These are phyloP conservation scores for Setaria viridis DNA, from an alignment of 202 grass and related monocot species.

Conservation along the genomic window DNA sequence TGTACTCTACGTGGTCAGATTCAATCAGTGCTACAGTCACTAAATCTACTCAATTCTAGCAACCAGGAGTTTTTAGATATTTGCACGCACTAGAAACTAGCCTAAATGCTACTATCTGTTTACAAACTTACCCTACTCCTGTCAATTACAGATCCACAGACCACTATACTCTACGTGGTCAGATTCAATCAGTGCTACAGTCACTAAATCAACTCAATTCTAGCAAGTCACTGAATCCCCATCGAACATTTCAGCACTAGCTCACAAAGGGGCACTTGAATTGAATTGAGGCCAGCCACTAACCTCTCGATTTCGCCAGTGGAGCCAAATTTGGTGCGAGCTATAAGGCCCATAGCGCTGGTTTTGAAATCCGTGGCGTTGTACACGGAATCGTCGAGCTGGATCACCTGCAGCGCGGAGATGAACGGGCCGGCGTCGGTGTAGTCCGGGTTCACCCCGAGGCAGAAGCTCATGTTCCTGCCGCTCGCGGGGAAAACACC, in stretches of 20 bases:
- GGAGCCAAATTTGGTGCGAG: constrained; percentile 86
- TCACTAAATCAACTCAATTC: constrained; percentile 8
- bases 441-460: constrained; percentile 71
- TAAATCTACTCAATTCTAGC: constrained; percentile 5
- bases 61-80: neutral
- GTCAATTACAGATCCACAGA: neutral
- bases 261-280: neutral
- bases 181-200: neutral
- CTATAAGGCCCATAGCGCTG: constrained; percentile 85
- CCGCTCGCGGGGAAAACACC: constrained; percentile 71
- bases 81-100: neutral
- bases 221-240: neutral
- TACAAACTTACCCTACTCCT: neutral
- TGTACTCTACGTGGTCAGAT: neutral
- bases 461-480: constrained; percentile 66
- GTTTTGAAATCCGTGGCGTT: constrained; percentile 70
- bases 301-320: constrained; percentile 67
- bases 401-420: constrained; percentile 80
- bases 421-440: constrained; percentile 78
- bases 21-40: neutral
- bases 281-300: neutral
- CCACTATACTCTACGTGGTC: neutral
- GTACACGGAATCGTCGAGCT: constrained; percentile 78
- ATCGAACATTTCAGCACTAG: constrained; percentile 21
- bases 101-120: neutral